Evolutionary conservation across 371 early-diverging fungal species (phyloP).

Genomic region (Apophysomyces sp.): DNA sequence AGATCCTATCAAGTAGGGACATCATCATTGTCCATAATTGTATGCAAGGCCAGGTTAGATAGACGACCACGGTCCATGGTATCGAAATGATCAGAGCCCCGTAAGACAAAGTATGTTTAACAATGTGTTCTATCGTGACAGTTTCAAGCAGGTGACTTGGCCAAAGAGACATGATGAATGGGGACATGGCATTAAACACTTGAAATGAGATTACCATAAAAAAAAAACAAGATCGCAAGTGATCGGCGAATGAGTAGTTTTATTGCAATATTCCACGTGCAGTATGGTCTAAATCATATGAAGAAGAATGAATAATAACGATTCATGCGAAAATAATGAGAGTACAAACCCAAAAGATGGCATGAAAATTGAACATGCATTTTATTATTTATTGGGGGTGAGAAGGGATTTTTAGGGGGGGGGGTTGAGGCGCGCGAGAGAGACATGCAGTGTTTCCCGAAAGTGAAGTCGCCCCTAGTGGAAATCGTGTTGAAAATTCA

Average conservation of each 20-base stretch:
- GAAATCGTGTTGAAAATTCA: too few species aligned
- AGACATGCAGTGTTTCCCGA: too few species aligned
- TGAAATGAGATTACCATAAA: not conserved
- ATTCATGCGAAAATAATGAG: not conserved
- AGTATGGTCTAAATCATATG: too few species aligned
- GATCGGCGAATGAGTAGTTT: too few species aligned
- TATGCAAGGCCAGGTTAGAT: not conserved
- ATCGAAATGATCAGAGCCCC: not conserved
- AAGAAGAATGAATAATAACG: not conserved
- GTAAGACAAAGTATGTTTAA: not conserved
- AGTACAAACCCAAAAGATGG: not conserved
- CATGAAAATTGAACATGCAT: too few species aligned
- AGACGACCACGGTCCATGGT: not conserved
- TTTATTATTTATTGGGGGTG: too few species aligned
- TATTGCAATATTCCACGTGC: too few species aligned
- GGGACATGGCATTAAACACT: not conserved
- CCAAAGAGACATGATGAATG: not conserved
- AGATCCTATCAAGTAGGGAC: slow-evolving; percentile 25
- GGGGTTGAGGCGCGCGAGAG: too few species aligned
- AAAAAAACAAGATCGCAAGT: not conserved
- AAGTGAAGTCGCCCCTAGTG: too few species aligned
- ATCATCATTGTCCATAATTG: not conserved
- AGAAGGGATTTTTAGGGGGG: too few species aligned
- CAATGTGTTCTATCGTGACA: not conserved
- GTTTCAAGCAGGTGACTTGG: not conserved